A percentile compares a stretch with the other conserved stretches of the same genome.
phyloP scores from a whole-genome alignment of 75 land plant genomes.

The Picea sitchensis region DNA sequence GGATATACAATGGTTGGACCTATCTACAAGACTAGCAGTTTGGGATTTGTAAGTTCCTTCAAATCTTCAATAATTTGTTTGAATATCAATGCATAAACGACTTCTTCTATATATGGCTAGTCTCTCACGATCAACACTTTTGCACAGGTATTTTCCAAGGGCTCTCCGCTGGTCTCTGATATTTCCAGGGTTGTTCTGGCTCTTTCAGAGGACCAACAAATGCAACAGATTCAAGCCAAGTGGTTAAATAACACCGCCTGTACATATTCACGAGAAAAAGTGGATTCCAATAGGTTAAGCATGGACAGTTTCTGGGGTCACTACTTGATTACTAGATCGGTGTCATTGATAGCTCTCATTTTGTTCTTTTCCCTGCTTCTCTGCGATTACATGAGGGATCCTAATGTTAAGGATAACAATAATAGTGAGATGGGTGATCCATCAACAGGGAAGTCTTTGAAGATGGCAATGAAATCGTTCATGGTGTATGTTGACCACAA shows the following conservation, averaged over 20 bases:
- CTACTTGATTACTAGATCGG: conserved; percentile 38
- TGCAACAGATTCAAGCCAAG: conserved; percentile 11
- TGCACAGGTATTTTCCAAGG: conserved; percentile 41
- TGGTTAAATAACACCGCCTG: conserved; percentile 18
- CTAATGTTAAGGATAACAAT: no score
- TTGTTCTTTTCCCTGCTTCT: conserved; percentile 15
- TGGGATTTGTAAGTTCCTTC: conserved; percentile 51
- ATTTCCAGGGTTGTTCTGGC: conserved; percentile 36
- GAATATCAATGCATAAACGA: no score
- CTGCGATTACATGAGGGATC: not conserved
- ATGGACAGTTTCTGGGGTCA: conserved; percentile 57
- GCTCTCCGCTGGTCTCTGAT: conserved; percentile 36
- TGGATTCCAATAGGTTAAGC: conserved; percentile 15
- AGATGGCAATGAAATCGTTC: not conserved
- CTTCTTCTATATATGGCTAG: no score
- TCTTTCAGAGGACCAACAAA: conserved; percentile 27
- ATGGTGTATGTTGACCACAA: not conserved
- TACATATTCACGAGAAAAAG: not conserved
- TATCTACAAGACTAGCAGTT: conserved; percentile 41
- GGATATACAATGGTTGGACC: conserved; percentile 46
- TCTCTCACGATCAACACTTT: not conserved
- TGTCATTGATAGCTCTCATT: conserved; percentile 27
- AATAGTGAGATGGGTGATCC: not conserved
- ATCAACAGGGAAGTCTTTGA: not conserved
- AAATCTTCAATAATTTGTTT: no score